Conservation (phyloP, 202 grass and related monocot genomes). For the Tripidium arundinaceum region DNA sequence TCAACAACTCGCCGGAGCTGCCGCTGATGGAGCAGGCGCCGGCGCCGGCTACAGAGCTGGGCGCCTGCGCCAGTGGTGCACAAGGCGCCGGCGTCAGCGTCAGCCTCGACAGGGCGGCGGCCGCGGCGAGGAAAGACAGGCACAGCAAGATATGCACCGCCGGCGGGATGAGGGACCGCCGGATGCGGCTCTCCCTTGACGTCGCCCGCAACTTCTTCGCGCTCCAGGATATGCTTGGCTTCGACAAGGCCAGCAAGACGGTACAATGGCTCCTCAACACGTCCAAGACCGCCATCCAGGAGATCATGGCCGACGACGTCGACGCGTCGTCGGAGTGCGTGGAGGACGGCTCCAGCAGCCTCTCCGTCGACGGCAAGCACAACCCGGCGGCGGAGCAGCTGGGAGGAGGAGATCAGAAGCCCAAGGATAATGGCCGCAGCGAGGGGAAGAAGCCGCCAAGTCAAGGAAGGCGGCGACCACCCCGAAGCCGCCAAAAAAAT, state of each 20-base stretch:
- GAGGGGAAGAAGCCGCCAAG: conserved; percentile 43
- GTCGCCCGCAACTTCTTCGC: conserved; percentile 90
- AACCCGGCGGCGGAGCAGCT: conserved; percentile 12
- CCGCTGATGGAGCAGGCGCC: conserved; percentile 23
- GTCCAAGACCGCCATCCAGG: conserved; percentile 69
- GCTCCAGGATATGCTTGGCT: conserved; percentile 88
- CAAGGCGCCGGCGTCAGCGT: background rate
- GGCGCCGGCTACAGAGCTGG: background rate
- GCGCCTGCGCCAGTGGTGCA: background rate
- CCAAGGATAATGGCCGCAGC: background rate
- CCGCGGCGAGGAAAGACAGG: conserved; percentile 61
- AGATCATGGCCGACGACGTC: conserved; percentile 50
- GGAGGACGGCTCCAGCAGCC: conserved; percentile 55
- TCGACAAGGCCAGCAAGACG: conserved; percentile 98
- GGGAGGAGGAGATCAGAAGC: conserved; percentile 15
- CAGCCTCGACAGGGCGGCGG: conserved; percentile 10
- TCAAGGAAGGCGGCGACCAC: conserved; percentile 30
- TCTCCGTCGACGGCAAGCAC: conserved; percentile 53
- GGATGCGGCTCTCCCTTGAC: conserved; percentile 86
- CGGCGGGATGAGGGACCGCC: conserved; percentile 65
- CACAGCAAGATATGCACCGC: conserved; percentile 97
- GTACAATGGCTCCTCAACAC: conserved; percentile 88
- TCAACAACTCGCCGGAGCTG: conserved; percentile 21
- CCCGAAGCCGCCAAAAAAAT: conserved; percentile 41
- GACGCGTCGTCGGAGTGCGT: conserved; percentile 54